These are phyloP conservation scores for Neurospora sp. DNA, from an alignment of 495 filamentous ascomycete species.

Conservation along the genomic window DNA sequence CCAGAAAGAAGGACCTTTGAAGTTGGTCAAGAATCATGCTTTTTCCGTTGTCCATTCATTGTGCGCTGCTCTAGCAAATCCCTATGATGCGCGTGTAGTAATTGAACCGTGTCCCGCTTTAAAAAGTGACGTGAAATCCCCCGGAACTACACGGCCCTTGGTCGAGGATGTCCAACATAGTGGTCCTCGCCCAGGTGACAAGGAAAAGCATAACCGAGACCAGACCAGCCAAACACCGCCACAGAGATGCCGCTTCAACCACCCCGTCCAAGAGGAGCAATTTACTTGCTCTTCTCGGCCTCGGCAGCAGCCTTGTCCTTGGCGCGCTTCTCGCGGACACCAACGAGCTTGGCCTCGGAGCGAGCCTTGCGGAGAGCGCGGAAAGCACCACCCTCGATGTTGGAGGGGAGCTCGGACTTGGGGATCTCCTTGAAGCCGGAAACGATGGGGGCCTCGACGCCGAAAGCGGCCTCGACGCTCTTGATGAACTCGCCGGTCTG, in stretches of 20 bases:
- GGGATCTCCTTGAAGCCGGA: conserved; percentile 64
- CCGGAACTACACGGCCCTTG: conserved; percentile 21
- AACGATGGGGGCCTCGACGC: conserved; percentile 54
- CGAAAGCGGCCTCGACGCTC: conserved; percentile 48
- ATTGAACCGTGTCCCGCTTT: conserved; percentile 15
- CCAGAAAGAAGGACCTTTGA: conserved; percentile 1
- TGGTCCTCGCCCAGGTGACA: conserved; percentile 22
- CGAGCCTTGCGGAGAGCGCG: conserved; percentile 74
- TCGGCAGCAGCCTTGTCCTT: conserved; percentile 86
- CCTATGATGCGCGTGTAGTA: conserved; percentile 28
- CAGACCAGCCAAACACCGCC: conserved; percentile 37
- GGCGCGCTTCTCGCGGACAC: conserved; percentile 84
- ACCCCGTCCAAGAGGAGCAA: conserved; percentile 34
- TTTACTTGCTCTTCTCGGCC: conserved; percentile 79
- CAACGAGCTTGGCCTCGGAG: conserved; percentile 69
- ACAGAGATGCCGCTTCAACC: conserved; percentile 14
- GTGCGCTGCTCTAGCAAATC: conserved; percentile 27
- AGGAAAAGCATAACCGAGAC: conserved; percentile 33
- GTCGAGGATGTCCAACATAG: conserved; percentile 8
- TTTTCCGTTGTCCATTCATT: conserved; percentile 29
- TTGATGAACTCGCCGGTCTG: conserved; percentile 56
- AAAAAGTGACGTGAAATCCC: conserved; percentile 10
- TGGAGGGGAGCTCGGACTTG: conserved; percentile 66
- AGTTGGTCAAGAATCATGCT: conserved; percentile 21
- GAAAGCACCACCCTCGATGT: conserved; percentile 71